A percentile compares a stretch with the other conserved stretches of the same genome.
Conservation (phyloP, 768 basidiomycete genomes). For the Galerina sulciceps region DNA sequence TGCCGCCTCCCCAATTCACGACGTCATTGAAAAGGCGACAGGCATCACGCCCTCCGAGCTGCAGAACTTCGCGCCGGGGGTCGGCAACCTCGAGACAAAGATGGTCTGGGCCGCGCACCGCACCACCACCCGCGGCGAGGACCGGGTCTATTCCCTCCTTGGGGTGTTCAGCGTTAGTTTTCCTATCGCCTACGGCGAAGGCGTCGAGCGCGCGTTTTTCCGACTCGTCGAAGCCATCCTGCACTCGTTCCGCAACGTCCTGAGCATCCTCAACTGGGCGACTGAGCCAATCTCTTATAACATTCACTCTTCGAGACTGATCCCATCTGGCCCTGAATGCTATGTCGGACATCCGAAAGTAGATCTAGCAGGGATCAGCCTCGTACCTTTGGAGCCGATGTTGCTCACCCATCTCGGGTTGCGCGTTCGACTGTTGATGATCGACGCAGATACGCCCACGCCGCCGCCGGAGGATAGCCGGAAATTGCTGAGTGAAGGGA, state of each 20-base stretch:
- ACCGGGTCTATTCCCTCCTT: slow-evolving; percentile 13
- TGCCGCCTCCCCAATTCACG: neutral
- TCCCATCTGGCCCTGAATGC: slow-evolving; percentile 15
- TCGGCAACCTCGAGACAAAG: slow-evolving; percentile 3
- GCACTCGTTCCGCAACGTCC: neutral
- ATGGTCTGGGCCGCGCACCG: slow-evolving; percentile 13
- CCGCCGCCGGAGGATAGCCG: neutral
- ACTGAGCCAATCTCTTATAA: slow-evolving; percentile 7
- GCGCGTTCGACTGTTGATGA: slow-evolving; percentile 2
- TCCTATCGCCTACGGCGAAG: slow-evolving; percentile 17
- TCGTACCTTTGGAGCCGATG: slow-evolving; percentile 11
- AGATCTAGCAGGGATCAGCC: neutral
- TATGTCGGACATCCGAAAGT: slow-evolving; percentile 1
- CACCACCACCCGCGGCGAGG: slow-evolving; percentile 12
- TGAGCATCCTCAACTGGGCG: slow-evolving; percentile 15
- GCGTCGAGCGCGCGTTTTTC: slow-evolving; percentile 14
- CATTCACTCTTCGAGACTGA: slow-evolving; percentile 7
- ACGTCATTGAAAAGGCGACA: slow-evolving; percentile 5
- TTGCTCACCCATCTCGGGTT: slow-evolving; percentile 15
- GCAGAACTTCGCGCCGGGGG: neutral
- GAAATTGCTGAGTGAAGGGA: neutral
- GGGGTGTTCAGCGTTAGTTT: slow-evolving; percentile 15
- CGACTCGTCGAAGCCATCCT: slow-evolving; percentile 14
- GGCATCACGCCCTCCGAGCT: slow-evolving; percentile 8
- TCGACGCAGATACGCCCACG: slow-evolving; percentile 2